Evolutionary conservation across 1,284 basidiomycete species (phyloP).

Genomic region (Moniliophthora roreri): DNA sequence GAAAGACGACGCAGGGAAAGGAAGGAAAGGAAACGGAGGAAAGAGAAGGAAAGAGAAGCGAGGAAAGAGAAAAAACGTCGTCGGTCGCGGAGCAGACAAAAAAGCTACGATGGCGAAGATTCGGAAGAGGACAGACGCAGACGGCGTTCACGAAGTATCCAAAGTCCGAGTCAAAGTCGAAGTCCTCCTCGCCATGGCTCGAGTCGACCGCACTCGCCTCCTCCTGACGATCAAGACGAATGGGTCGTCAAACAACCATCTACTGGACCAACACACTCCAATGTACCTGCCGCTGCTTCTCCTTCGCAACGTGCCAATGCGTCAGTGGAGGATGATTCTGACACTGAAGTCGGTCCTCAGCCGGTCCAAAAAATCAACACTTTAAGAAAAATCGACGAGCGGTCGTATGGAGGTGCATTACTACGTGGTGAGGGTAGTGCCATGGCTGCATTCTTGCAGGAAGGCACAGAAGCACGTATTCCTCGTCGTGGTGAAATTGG

Average conservation of each 20-base stretch:
- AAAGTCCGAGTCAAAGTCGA: slow-evolving; percentile 23
- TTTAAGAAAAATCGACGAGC: slow-evolving; percentile 66
- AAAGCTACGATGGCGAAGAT: slow-evolving; percentile 41
- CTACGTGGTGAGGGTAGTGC: slow-evolving; percentile 94
- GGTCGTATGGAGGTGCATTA: slow-evolving; percentile 82
- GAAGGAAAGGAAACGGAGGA: slow-evolving; percentile 61
- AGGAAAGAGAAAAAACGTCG: slow-evolving; percentile 37
- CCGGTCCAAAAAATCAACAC: slow-evolving; percentile 46
- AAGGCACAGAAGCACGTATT: slow-evolving; percentile 87
- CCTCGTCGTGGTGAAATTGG: slow-evolving; percentile 99
- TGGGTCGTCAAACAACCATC: slow-evolving; percentile 70
- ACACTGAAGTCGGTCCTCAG: slow-evolving; percentile 58
- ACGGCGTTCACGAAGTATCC: slow-evolving; percentile 18
- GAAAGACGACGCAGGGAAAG: slow-evolving; percentile 49
- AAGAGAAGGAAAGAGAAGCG: slow-evolving; percentile 42
- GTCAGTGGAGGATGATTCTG: slow-evolving; percentile 28
- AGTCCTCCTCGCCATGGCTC: slow-evolving; percentile 29
- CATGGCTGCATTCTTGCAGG: slow-evolving; percentile 93
- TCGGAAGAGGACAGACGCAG: slow-evolving; percentile 34
- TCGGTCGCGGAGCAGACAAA: slow-evolving; percentile 31
- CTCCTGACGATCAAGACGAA: slow-evolving; percentile 50
- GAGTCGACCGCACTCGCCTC: slow-evolving; percentile 31
- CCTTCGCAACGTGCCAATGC: background rate
- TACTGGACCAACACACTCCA: slow-evolving; percentile 17
- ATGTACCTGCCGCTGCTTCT: slow-evolving; percentile 26